Conservation (phyloP, 1,284 basidiomycete genomes). For the Trametes hirsuta region DNA sequence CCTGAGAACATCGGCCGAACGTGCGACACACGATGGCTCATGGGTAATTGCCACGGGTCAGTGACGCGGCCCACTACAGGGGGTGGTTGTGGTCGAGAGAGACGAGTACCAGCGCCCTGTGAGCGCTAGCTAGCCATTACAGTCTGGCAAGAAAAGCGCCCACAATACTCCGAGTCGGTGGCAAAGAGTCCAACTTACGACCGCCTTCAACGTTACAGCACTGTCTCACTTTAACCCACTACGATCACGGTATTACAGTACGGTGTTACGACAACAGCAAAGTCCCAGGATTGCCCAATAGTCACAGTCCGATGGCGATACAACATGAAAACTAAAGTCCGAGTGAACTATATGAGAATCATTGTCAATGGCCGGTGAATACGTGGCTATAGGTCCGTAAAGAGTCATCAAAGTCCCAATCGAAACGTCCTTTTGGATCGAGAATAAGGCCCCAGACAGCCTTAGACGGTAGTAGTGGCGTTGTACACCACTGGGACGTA, state of each 20-base stretch:
- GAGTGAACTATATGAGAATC: not conserved
- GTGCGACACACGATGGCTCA: no score
- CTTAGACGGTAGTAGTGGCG: conserved; percentile 23
- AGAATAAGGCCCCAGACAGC: not conserved
- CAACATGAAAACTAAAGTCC: not conserved
- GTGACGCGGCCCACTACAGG: no score
- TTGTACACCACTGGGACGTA: conserved; percentile 36
- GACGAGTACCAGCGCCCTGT: no score
- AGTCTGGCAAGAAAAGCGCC: no score
- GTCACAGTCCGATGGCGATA: not conserved
- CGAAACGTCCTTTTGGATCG: not conserved
- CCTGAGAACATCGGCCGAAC: no score
- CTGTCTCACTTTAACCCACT: no score
- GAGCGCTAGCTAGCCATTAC: no score
- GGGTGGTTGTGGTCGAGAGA: no score
- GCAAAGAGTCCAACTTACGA: no score
- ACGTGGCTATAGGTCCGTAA: conserved; percentile 5
- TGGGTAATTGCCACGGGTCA: no score
- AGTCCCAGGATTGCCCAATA: not conserved
- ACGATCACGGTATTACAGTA: not conserved
- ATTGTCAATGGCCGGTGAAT: not conserved
- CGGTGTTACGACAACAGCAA: not conserved
- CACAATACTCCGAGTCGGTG: no score
- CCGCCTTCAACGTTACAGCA: no score
- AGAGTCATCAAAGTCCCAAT: not conserved